Evolutionary conservation across 805 yeast species (phyloP), one percentile per base, ranked within the genome.

Genomic region (Wickerhamomyces canadensis): DNA sequence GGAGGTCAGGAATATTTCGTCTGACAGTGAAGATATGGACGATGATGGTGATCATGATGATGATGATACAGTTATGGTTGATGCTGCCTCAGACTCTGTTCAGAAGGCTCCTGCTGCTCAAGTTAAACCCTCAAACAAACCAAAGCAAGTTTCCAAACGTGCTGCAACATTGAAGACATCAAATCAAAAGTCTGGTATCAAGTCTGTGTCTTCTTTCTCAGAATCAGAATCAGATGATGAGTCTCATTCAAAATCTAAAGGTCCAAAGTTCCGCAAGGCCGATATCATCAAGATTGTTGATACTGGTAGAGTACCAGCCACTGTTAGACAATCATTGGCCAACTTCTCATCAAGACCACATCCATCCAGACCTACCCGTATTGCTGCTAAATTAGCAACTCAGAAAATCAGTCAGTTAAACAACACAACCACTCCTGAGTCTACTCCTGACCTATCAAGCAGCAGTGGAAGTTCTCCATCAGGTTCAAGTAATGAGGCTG

Each of bases 241-340:
- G n/a, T 48, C 47, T 10, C 43, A 47, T 12, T 43, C 47, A 24
- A 31, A 41, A 15, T 33, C 26, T 14, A 43, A 41, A 26, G 45
- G 48, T n/a, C 44, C 50, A 22, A 33, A 45, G 13, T 40, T 39
- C 27, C 40, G 47, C 6, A 58, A 49, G 31, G 45, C 44, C 12
- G 50, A 46, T 21, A 40, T 46, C 6, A 15, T 46, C 6, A 39
- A 35, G 16, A 40, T 46, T 18, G 38, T 46, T 28, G 31, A 43
- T 30, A 42, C 34, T 25, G 48, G 48, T 19, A 37, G 37, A 32
- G 31, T 44, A 13, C 48, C 48, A 15, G 41, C 47, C 8, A 29
- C 42, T 16, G 36, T 46, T 6, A 40, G 26, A 16, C 37, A 39
- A 10, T 23, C 37, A 6, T 16, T 44, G 6, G 39, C 43, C 4